Conservation (phyloP, 208 protist genomes). For the Acanthamoeba castellanii region DNA sequence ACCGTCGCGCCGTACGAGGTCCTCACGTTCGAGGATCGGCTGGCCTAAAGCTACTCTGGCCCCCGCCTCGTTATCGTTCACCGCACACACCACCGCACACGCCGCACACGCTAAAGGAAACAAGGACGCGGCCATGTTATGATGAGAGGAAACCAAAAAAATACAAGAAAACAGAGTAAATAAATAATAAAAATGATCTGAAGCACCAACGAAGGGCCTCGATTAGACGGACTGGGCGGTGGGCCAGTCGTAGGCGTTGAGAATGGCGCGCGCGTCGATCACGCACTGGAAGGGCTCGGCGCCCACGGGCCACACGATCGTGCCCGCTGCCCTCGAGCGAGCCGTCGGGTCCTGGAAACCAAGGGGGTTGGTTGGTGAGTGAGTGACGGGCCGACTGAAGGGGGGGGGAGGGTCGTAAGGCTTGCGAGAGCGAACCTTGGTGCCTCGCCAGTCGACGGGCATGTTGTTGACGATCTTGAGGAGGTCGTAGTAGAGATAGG, state of each 20-base stretch:
- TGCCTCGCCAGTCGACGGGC: slow-evolving; percentile 16
- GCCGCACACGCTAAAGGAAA: neutral
- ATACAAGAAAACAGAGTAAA: neutral
- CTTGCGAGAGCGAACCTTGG: neutral
- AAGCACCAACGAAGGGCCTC: neutral
- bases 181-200: slow-evolving; percentile 16
- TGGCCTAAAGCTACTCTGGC: neutral
- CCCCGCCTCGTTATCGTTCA: neutral
- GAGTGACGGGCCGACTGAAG: neutral
- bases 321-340: neutral
- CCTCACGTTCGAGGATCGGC: neutral
- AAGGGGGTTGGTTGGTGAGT: neutral
- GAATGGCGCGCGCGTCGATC: slow-evolving; percentile 34
- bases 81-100: neutral
- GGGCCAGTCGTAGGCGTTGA: slow-evolving; percentile 1
- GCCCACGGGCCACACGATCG: slow-evolving; percentile 13
- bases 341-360: neutral
- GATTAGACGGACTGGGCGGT: neutral
- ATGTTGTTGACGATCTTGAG: slow-evolving; percentile 51
- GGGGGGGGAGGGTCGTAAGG: neutral
- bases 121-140: neutral
- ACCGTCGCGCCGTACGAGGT: neutral
- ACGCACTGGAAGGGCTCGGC: slow-evolving; percentile 44
- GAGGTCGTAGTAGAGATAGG: slow-evolving; percentile 22
- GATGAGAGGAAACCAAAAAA: neutral